A percentile compares a stretch with the other conserved stretches of the same genome.
These are phyloP conservation scores for Vitis riparia DNA, from an alignment of 164 flowering plant species.

Conservation along the genomic window DNA sequence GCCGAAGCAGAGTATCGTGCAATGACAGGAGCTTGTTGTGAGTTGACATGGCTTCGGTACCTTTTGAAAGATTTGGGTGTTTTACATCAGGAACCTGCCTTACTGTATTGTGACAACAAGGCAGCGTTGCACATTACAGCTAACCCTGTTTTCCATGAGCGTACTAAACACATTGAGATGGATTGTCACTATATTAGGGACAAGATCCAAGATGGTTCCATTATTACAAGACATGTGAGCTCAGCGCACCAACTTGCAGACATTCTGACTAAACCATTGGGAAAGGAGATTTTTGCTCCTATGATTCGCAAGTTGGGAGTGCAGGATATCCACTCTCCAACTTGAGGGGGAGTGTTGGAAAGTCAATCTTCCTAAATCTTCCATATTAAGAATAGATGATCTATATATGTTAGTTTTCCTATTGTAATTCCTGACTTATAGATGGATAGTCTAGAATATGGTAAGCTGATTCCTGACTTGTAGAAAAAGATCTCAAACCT, in stretches of 20 bases:
- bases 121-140: neutral
- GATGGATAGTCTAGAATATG: too few species aligned
- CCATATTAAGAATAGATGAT: neutral
- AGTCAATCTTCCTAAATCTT: neutral
- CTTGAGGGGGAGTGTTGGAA: too few species aligned
- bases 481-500: too few species aligned
- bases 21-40: neutral
- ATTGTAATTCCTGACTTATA: neutral
- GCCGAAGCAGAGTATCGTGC: neutral
- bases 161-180: slow-evolving; percentile 1
- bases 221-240: neutral
- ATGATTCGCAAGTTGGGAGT: slow-evolving; percentile 11
- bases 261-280: slow-evolving; percentile 1
- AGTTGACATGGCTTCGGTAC: neutral
- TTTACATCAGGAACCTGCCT: neutral
- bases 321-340: neutral
- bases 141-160: neutral
- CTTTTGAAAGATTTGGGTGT: neutral
- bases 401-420: neutral
- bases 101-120: neutral
- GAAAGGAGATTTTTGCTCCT: slow-evolving; percentile 2
- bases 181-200: neutral
- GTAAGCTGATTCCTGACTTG: too few species aligned
- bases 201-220: slow-evolving; percentile 4
- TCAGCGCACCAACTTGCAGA: neutral